phyloP scores from a whole-genome alignment of 495 filamentous ascomycete genomes.

The Cudoniella acicularis region DNA sequence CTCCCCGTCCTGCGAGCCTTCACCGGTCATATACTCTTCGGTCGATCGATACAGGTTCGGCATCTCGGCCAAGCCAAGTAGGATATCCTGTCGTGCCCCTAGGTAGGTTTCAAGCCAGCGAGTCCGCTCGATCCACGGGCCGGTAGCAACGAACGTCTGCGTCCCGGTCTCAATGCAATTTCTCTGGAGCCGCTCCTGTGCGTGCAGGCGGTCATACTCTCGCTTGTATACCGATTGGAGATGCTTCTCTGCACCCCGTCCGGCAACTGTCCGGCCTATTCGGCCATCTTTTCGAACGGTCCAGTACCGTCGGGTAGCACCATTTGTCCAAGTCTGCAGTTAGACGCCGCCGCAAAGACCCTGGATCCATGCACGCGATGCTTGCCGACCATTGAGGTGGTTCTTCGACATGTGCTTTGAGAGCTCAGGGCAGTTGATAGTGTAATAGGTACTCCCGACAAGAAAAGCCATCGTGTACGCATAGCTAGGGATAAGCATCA shows the following conservation, averaged over 20 bases:
- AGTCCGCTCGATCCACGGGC: conserved; percentile 2
- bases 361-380: background rate
- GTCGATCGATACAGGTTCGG: background rate
- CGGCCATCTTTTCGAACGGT: background rate
- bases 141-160: background rate
- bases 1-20: background rate
- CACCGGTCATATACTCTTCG: background rate
- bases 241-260: background rate
- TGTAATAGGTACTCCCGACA: conserved; percentile 1
- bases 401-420: background rate
- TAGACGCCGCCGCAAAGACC: background rate
- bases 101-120: background rate
- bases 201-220: background rate
- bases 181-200: background rate
- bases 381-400: background rate
- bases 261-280: background rate
- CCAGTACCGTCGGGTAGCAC: background rate
- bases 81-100: background rate
- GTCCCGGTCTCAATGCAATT: background rate
- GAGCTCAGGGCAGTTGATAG: background rate
- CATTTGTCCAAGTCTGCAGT: conserved; percentile 1
- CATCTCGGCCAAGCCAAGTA: background rate
- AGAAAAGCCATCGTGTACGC: conserved; percentile 1
- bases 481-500: conserved; percentile 1
- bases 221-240: background rate